Conservation (phyloP, 192 early-diverging fungal species). For the Backusella circina region DNA sequence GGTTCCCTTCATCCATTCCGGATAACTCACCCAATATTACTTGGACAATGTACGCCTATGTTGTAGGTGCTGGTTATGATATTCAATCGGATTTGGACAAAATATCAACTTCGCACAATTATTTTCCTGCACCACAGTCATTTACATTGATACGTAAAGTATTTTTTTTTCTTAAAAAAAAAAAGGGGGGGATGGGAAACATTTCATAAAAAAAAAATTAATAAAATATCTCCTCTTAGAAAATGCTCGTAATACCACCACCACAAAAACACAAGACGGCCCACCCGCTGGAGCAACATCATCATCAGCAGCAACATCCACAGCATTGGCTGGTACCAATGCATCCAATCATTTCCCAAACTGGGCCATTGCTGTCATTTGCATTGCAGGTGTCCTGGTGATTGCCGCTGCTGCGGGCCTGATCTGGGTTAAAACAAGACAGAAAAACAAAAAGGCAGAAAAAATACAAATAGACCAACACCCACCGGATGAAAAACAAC, state of each 20-base stretch:
- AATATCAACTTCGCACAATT: not conserved
- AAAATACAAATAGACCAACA: not conserved
- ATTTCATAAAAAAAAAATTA: not conserved
- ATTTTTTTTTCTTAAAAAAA: no score
- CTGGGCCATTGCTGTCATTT: conserved; percentile 38
- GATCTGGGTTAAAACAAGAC: conserved; percentile 3
- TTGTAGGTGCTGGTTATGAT: conserved; percentile 14
- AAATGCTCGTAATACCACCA: conserved; percentile 20
- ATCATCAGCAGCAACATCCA: not conserved
- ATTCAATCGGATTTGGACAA: conserved; percentile 1
- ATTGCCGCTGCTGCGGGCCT: conserved; percentile 10
- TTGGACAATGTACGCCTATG: conserved; percentile 18
- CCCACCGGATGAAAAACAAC: not conserved
- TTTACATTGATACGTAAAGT: conserved; percentile 26
- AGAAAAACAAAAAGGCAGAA: conserved; percentile 8
- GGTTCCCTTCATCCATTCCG: conserved; percentile 14
- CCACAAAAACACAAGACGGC: not conserved
- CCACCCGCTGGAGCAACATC: not conserved
- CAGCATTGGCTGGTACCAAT: not conserved
- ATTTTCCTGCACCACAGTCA: conserved; percentile 12
- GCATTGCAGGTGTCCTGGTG: conserved; percentile 15
- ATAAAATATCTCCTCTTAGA: conserved; percentile 17
- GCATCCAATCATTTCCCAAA: conserved; percentile 1
- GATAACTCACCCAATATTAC: conserved; percentile 17
- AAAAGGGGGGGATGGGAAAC: not conserved